Percentiles rank a stretch among this genome's conserved stretches.
Evolutionary conservation across 2,329 filamentous ascomycete genomes (phyloP).

Genomic region (Colletotrichum chlorophyti): DNA sequence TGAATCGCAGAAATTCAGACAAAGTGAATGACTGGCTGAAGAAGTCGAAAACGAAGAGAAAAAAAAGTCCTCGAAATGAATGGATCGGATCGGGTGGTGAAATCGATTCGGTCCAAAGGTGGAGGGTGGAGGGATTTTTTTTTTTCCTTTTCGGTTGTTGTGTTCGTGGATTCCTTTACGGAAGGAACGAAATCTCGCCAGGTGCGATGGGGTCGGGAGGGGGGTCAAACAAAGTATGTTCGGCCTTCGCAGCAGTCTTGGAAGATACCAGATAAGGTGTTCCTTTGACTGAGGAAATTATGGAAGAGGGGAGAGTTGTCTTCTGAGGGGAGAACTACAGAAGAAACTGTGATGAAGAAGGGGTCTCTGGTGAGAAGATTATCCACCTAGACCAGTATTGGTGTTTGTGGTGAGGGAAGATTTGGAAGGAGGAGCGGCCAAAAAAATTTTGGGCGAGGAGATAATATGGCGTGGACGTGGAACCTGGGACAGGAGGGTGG

Average conservation of each 20-base stretch:
- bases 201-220: slow-evolving; percentile 25
- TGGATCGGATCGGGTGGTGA: slow-evolving; percentile 2
- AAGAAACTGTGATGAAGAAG: slow-evolving; percentile 31
- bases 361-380: slow-evolving; percentile 29
- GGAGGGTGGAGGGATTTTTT: slow-evolving; percentile 1
- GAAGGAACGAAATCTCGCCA: slow-evolving; percentile 30
- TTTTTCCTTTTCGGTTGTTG: slow-evolving; percentile 14
- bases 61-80: slow-evolving; percentile 3
- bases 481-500: not conserved
- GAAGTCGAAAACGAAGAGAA: not conserved
- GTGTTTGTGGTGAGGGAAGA: slow-evolving; percentile 30
- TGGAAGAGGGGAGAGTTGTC: slow-evolving; percentile 31
- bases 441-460: slow-evolving; percentile 30
- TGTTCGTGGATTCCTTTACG: slow-evolving; percentile 22
- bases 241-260: slow-evolving; percentile 17
- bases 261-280: slow-evolving; percentile 25
- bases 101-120: slow-evolving; percentile 16
- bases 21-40: slow-evolving; percentile 27
- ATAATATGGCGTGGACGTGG: slow-evolving; percentile 28
- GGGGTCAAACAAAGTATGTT: slow-evolving; percentile 17
- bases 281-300: slow-evolving; percentile 17
- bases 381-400: slow-evolving; percentile 30
- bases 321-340: slow-evolving; percentile 31
- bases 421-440: slow-evolving; percentile 20
- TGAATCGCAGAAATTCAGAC: slow-evolving; percentile 23